These are phyloP conservation scores for Pulveroboletus sp. DNA, from an alignment of 768 basidiomycete species.

Conservation along the genomic window DNA sequence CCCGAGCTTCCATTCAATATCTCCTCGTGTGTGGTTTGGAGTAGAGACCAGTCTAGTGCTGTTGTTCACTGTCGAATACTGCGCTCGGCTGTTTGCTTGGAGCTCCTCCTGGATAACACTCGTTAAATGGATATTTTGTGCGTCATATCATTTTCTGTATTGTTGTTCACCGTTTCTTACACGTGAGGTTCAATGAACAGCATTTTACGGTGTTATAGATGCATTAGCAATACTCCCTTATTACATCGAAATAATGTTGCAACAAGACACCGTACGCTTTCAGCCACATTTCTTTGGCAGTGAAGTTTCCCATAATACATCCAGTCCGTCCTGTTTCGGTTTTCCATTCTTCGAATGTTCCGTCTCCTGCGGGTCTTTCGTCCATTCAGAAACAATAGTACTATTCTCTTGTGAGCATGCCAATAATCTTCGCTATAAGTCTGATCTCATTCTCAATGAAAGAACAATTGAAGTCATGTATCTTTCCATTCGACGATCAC, in stretches of 20 bases:
- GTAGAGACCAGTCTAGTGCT: constrained; percentile 81
- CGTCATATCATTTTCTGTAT: constrained; percentile 15
- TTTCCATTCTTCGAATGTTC: constrained; percentile 88
- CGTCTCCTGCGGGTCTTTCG: constrained; percentile 84
- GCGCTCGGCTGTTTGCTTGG: constrained; percentile 71
- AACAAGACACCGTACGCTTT: constrained; percentile 76
- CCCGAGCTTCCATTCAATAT: constrained; percentile 66
- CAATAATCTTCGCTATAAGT: not conserved
- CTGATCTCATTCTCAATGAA: constrained; percentile 1
- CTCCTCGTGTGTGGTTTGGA: constrained; percentile 77
- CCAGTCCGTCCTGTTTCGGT: constrained; percentile 82
- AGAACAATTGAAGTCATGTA: constrained; percentile 94
- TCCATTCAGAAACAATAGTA: constrained; percentile 82
- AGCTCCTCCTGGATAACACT: constrained; percentile 60
- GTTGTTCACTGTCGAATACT: constrained; percentile 83
- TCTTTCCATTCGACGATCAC: constrained; percentile 77
- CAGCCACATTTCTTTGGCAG: not conserved
- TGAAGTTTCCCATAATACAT: not conserved
- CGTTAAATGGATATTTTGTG: constrained; percentile 67
- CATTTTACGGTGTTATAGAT: constrained; percentile 85
- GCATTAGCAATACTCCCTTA: constrained; percentile 83
- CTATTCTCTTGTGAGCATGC: constrained; percentile 69
- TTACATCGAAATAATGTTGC: constrained; percentile 79
- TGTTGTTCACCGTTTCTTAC: not conserved
- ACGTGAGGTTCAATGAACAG: constrained; percentile 28